These are phyloP conservation scores for Phytophthora fragariae DNA, from an alignment of 352 stramenopile genomes.

Conservation along the genomic window DNA sequence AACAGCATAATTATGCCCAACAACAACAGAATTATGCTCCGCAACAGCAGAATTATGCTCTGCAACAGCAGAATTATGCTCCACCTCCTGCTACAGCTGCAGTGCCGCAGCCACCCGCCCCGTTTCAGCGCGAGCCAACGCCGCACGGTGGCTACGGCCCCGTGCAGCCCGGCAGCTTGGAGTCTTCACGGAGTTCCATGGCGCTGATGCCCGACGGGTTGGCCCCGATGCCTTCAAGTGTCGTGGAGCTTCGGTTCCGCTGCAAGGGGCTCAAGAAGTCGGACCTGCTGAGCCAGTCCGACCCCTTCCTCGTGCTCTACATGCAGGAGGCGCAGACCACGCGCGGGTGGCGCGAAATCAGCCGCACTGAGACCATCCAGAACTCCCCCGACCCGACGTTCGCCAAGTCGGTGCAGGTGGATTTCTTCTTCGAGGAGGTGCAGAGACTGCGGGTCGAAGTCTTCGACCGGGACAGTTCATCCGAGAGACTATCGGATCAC, in stretches of 20 bases:
- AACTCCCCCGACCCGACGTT: slow-evolving; percentile 79
- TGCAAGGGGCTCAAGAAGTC: slow-evolving; percentile 79
- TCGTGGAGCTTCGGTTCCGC: slow-evolving; percentile 73
- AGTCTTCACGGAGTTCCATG: slow-evolving; percentile 31
- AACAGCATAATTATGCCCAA: slow-evolving; percentile 8
- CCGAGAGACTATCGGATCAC: slow-evolving; percentile 62
- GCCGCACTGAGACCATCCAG: slow-evolving; percentile 78
- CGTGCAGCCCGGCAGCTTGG: slow-evolving; percentile 38
- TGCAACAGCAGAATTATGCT: too few relatives aligned
- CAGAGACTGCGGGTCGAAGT: slow-evolving; percentile 82
- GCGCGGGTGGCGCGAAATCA: slow-evolving; percentile 69
- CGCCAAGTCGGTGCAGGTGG: slow-evolving; percentile 71
- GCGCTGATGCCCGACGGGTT: slow-evolving; percentile 32
- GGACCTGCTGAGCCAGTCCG: slow-evolving; percentile 74
- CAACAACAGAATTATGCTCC: slow-evolving; percentile 6
- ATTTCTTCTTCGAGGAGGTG: slow-evolving; percentile 87
- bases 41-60: slow-evolving; percentile 13
- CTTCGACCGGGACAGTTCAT: slow-evolving; percentile 80
- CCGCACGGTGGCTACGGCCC: slow-evolving; percentile 58
- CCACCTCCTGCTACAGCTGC: not conserved
- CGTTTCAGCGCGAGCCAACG: slow-evolving; percentile 27
- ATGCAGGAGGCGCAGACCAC: slow-evolving; percentile 53
- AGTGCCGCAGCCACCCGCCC: slow-evolving; percentile 24
- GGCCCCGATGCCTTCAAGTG: slow-evolving; percentile 53
- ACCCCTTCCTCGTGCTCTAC: slow-evolving; percentile 82